phyloP scores from a whole-genome alignment of 2,329 filamentous ascomycete genomes.

The Penicillium sp. region DNA sequence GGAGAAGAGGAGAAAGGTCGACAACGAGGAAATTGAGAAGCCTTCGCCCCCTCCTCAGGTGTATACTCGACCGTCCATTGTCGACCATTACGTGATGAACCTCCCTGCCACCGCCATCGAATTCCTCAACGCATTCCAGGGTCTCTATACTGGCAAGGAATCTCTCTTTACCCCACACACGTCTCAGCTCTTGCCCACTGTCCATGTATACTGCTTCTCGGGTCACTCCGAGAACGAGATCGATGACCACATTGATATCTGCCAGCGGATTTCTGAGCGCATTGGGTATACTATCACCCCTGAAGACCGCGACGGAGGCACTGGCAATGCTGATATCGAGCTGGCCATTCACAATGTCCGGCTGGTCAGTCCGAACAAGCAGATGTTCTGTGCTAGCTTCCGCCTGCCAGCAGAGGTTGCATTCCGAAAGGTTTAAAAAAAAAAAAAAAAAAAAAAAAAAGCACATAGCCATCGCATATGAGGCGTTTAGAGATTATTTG shows the following conservation, averaged over 20 bases:
- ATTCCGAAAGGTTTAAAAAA: slow-evolving; percentile 48
- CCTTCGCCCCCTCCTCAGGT: slow-evolving; percentile 22
- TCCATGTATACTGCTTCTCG: slow-evolving; percentile 94
- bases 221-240: slow-evolving; percentile 72
- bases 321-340: slow-evolving; percentile 57
- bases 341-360: slow-evolving; percentile 63
- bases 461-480: slow-evolving; percentile 18
- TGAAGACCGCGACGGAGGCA: slow-evolving; percentile 45
- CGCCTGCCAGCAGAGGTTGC: slow-evolving; percentile 77
- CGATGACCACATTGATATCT: slow-evolving; percentile 57
- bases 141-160: slow-evolving; percentile 71
- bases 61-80: slow-evolving; percentile 57
- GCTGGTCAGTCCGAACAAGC: slow-evolving; percentile 86
- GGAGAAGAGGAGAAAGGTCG: slow-evolving; percentile 21
- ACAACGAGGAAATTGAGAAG: slow-evolving; percentile 29
- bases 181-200: slow-evolving; percentile 62
- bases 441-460: not conserved
- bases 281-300: slow-evolving; percentile 57
- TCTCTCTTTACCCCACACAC: slow-evolving; percentile 60
- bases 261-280: slow-evolving; percentile 59
- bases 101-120: slow-evolving; percentile 83
- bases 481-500: slow-evolving; percentile 13
- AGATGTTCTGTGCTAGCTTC: slow-evolving; percentile 96
- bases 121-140: slow-evolving; percentile 73
- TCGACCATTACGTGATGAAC: slow-evolving; percentile 98